A percentile compares a stretch with the other conserved stretches of the same genome.
Evolutionary conservation across 2,329 filamentous ascomycete species (phyloP).

Genomic region (Zymoseptoria passerinii): DNA sequence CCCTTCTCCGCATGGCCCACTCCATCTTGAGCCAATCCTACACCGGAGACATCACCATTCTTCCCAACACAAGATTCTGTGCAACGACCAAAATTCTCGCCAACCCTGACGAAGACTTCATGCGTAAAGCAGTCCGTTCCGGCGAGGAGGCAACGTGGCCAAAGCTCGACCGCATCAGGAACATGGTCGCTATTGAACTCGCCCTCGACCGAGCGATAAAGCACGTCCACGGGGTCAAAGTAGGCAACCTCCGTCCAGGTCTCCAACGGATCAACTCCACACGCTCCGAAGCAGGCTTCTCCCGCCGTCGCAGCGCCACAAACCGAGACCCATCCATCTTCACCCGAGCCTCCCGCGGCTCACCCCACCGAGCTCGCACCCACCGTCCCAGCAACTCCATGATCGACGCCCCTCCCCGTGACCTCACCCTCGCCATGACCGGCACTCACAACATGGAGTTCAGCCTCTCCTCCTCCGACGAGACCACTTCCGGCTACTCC

Average conservation of each 20-base stretch:
- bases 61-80: conserved; percentile 66
- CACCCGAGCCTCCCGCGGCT: conserved; percentile 3
- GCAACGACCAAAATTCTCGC: conserved; percentile 69
- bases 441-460: background rate
- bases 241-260: background rate
- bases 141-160: conserved; percentile 90
- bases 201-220: conserved; percentile 66
- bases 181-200: conserved; percentile 81
- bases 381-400: conserved; percentile 13
- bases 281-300: conserved; percentile 5
- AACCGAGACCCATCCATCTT: background rate
- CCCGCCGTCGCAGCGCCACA: background rate
- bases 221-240: conserved; percentile 10
- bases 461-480: conserved; percentile 15
- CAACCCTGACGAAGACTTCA: conserved; percentile 81
- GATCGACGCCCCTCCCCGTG: conserved; percentile 6
- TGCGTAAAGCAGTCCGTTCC: conserved; percentile 65
- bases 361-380: conserved; percentile 5
- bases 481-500: conserved; percentile 15
- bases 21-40: conserved; percentile 86
- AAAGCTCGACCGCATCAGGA: conserved; percentile 73
- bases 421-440: background rate
- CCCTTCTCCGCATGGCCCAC: conserved; percentile 40
- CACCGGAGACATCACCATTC: conserved; percentile 88
- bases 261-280: background rate